These are phyloP conservation scores for Lactarius tabidus DNA, from an alignment of 768 basidiomycete genomes.

Conservation along the genomic window DNA sequence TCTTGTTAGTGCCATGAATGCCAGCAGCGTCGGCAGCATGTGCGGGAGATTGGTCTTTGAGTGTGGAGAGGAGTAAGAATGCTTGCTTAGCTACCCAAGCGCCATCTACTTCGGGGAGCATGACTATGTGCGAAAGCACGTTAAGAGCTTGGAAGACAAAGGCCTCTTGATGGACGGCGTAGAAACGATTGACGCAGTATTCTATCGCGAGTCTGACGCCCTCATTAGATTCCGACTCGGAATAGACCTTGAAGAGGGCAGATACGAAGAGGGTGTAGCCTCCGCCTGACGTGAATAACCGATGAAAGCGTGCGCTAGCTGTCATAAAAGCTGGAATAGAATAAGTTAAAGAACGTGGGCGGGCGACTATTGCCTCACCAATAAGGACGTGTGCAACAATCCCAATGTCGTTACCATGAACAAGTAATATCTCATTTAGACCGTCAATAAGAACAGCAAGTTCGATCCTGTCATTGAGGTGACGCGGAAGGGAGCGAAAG, in stretches of 20 bases:
- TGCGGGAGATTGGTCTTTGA: conserved; percentile 42
- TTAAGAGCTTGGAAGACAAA: conserved; percentile 75
- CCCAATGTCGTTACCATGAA: conserved; percentile 70
- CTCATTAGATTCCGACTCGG: conserved; percentile 51
- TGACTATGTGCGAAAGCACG: conserved; percentile 51
- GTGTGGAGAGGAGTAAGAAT: conserved; percentile 55
- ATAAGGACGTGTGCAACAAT: conserved; percentile 72
- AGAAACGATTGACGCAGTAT: conserved; percentile 68
- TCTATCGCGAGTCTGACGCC: conserved; percentile 66
- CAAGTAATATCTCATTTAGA: conserved; percentile 61
- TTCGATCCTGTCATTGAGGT: conserved; percentile 66
- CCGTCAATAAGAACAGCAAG: conserved; percentile 64
- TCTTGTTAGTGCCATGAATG: conserved; percentile 58
- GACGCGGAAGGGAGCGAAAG: conserved; percentile 67
- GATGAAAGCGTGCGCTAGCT: conserved; percentile 69
- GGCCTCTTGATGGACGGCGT: conserved; percentile 64
- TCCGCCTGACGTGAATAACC: conserved; percentile 68
- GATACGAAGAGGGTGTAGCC: conserved; percentile 77
- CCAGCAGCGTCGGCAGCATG: conserved; percentile 56
- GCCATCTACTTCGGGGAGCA: conserved; percentile 45
- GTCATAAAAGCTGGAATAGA: conserved; percentile 57
- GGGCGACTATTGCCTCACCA: conserved; percentile 41
- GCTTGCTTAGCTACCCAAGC: conserved; percentile 53
- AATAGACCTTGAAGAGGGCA: conserved; percentile 63
- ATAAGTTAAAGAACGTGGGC: neutral